Base-by-base conservation (phyloP, 2,329 filamentous ascomycete species). In the Phialophora macrospora region DNA sequence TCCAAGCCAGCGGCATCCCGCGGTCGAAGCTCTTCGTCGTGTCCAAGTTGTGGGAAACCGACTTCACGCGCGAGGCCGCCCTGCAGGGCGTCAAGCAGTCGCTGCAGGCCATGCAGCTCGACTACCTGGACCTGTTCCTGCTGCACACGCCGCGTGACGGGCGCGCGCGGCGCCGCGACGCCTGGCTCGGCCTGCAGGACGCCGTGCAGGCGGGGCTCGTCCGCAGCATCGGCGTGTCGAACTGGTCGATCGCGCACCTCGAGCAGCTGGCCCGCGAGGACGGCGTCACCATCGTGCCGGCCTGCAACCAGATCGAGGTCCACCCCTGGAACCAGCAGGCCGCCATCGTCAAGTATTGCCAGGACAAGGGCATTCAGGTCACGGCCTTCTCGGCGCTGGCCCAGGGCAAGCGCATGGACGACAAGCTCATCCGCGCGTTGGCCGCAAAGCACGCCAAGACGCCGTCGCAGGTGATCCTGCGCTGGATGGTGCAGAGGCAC, bases 11-110 rank as follows among this genome's bases (percentile, higher is more conserved):
- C 3, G 81, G 81, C 0, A 69, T 91, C 8, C 77, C 81, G 3
- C 83, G 87, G 24, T 77, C 81, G 17, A 81, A 90, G 9, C 73
- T 93, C 54, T 92, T 88, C 74, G 76, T 91, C 38, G 90, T 91
- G 64, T 91, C 88, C 73, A 96, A 96, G 84, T 84, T 93, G 44
- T 96, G 92, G 91, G 89, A 88, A 74, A 92, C 90, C 56, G 93
- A 90, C 49, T 88, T 89, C 77, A 85, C 85, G 14, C 68, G 65
- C 6, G 58, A 61, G 14, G 60, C 52, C 24, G 87, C 87, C 5
- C 88, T 90, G 78, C 80, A 89, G 73, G 87, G 85, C 41, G 83
- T 95, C 49, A 77, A 79, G 8, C 74, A 74, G 61, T 80, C 77
- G 44, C 72, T 84, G 49, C 70, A 73, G 64, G 72, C 76, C 2